Evolutionary conservation across 2,329 filamentous ascomycete genomes (phyloP), one percentile per base, ranked within the genome.

Genomic region (Paramyrothecium sp.): DNA sequence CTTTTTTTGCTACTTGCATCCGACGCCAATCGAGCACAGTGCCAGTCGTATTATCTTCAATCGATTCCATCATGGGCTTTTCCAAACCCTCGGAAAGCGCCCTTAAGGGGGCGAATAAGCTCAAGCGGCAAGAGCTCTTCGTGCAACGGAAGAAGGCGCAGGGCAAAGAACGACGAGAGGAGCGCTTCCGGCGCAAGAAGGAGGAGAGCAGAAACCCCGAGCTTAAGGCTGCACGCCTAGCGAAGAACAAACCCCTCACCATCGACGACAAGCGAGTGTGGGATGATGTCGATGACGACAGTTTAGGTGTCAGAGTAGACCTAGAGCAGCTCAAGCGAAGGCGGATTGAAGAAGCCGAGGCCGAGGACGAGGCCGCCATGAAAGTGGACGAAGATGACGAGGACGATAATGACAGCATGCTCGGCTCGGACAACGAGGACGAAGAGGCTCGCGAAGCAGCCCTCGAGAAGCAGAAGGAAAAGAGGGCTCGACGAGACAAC

Each of bases 241-340:
- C 86, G 59, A 86, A 84, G 63, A 97, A 97, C 76, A 83, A 92
- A 48, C 90, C 95, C 0, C 73, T 85, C 55, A 96, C 92, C 0
- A 82, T 97, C 57, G 93, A 97, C 66, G 85, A 87, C 66, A 97
- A 97, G 79, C 86, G 95, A 71, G 87, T 91, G 33, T 98, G 92
- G 91, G 93, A 97, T 67, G 88, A 93, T 54, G 84, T 85, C 53
- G 87, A 87, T 51, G 82, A 83, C 56, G 84, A 88, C 63, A 81
- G 76, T 52, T 76, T 86, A 7, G 81, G 80, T 60, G 75, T 76
- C 16, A 76, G 78, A 62, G 83, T 88, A 33, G 83, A 88, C 60
- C 74, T 88, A 55, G 81, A 85, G 63, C 78, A 83, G 67, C 70
- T 86, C 64, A 87, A 85, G 75, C 78, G 80, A 63, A 73, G 81